Conservation (phyloP, 2,329 filamentous ascomycete genomes). For the Colletotrichum liaoningense region DNA sequence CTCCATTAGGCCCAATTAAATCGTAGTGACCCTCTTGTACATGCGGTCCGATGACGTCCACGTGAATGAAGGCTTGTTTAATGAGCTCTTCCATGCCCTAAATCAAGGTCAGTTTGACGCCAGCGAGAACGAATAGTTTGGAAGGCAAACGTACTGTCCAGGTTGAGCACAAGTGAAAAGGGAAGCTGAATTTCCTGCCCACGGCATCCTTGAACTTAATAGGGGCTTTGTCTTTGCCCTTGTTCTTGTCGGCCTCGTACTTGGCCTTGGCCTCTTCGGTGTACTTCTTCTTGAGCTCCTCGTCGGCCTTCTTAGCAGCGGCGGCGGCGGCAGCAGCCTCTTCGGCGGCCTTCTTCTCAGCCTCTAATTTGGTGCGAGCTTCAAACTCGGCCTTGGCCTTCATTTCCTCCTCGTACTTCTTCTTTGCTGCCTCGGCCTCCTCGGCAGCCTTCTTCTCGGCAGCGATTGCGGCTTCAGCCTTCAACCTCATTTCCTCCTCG, state of each 20-base stretch:
- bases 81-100: conserved; percentile 90
- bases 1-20: conserved; percentile 80
- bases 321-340: conserved; percentile 45
- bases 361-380: conserved; percentile 43
- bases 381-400: conserved; percentile 51
- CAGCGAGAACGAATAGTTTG: too few species aligned
- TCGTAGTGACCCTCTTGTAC: conserved; percentile 85
- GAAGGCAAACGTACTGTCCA: conserved; percentile 74
- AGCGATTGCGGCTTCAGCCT: conserved; percentile 52
- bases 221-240: conserved; percentile 70
- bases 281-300: conserved; percentile 65
- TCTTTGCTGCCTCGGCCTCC: conserved; percentile 47
- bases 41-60: conserved; percentile 80
- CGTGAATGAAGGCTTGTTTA: conserved; percentile 84
- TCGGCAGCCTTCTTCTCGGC: conserved; percentile 50
- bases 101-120: conserved; percentile 39
- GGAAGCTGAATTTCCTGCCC: conserved; percentile 91
- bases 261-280: conserved; percentile 66
- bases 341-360: conserved; percentile 44
- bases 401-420: conserved; percentile 43
- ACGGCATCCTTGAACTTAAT: conserved; percentile 94
- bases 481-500: conserved; percentile 47
- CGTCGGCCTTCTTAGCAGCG: conserved; percentile 63
- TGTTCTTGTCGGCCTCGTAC: conserved; percentile 59
- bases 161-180: conserved; percentile 84